Evolutionary conservation across 176 grass and related monocot genomes (phyloP).

Genomic region (Paspalum vaginatum): DNA sequence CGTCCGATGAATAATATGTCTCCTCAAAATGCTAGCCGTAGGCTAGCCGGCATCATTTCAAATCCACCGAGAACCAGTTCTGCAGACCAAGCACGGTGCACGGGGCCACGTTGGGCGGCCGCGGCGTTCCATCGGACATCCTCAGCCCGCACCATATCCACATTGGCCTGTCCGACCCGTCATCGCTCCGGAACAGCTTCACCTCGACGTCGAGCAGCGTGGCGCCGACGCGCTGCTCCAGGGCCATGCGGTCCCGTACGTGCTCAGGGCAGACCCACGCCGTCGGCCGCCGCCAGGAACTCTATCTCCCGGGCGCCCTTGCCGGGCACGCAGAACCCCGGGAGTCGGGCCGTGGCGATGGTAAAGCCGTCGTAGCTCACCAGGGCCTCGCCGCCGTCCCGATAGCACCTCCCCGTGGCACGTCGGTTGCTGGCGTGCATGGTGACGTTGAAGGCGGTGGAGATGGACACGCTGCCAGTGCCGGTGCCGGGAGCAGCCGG

Average conservation of each 20-base stretch:
- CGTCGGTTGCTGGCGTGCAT: not conserved
- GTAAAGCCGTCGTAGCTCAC: conserved; percentile 9
- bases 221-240: conserved; percentile 8
- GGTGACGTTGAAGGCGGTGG: not conserved
- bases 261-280: conserved; percentile 11
- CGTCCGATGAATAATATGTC: too few species aligned
- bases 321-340: conserved; percentile 7
- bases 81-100: conserved; percentile 31
- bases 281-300: not conserved
- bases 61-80: conserved; percentile 25
- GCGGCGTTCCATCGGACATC: not conserved
- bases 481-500: not conserved
- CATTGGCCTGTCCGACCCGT: conserved; percentile 26
- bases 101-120: not conserved
- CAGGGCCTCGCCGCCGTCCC: too few species aligned
- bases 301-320: not conserved
- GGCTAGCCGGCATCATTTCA: too few species aligned
- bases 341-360: not conserved
- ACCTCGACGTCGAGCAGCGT: conserved; percentile 16
- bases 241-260: not conserved
- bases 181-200: conserved; percentile 28
- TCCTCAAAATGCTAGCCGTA: too few species aligned
- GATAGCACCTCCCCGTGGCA: not conserved
- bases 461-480: not conserved
- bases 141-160: conserved; percentile 38